A percentile compares a stretch with the other conserved stretches of the same genome.
phyloP scores from a whole-genome alignment of 495 filamentous ascomycete species.

The Xanthoparmelia taractica region DNA sequence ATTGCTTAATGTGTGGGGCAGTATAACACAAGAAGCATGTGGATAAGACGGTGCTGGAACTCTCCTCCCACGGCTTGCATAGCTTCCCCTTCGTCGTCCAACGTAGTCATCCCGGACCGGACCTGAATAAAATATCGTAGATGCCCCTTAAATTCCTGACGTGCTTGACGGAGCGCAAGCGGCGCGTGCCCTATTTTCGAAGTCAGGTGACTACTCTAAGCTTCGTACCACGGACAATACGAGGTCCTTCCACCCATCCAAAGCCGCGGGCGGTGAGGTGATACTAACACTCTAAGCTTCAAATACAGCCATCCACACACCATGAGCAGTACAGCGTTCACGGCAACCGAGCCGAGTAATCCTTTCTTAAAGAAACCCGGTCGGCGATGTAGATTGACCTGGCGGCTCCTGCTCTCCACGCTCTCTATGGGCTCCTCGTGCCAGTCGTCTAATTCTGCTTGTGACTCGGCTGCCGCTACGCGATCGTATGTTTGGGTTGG shows the following conservation, averaged over 20 bases:
- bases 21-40: background rate
- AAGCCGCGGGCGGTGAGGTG: background rate
- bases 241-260: background rate
- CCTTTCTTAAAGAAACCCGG: conserved; percentile 19
- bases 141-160: background rate
- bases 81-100: background rate
- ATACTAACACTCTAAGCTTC: conserved; percentile 17
- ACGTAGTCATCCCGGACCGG: background rate
- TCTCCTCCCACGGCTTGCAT: background rate
- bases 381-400: conserved; percentile 17
- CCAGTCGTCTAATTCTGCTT: conserved; percentile 14
- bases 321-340: conserved; percentile 21
- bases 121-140: too few relatives aligned
- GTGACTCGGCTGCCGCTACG: conserved; percentile 1
- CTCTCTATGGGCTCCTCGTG: conserved; percentile 12
- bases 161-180: background rate
- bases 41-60: background rate
- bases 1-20: background rate
- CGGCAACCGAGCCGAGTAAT: conserved; percentile 11
- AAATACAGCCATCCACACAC: conserved; percentile 17
- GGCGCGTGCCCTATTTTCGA: background rate
- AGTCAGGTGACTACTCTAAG: background rate
- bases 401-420: conserved; percentile 13
- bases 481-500: conserved; percentile 11
- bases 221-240: background rate